Base-by-base conservation (phyloP, 352 stramenopile genomes). In the Pseudoperonospora humuli region DNA sequence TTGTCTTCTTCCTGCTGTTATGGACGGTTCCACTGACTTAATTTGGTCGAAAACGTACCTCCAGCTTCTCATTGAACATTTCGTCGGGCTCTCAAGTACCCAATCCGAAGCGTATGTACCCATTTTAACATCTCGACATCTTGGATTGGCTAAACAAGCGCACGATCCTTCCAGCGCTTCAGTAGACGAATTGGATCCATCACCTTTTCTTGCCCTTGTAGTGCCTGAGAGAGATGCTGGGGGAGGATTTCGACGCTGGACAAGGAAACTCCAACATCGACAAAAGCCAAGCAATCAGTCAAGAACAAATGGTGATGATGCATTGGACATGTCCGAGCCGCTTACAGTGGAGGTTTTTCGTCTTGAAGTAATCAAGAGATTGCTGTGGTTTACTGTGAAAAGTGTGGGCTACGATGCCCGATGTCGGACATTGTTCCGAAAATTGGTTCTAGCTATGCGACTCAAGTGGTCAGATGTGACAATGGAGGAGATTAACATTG, bases 381-480 rank as follows among this genome's bases (percentile, higher is more conserved):
- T 87, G 20, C 55, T 95, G 20, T 88, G 79, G 83, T 86, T 88
- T 42, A 86, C 67, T 1, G 68, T 90, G 10, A 82, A 88, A 26
- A 61, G 66, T 13, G 67, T 84, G 13, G 80, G 80, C 3, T 93
- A 93, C 44, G 80, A 93, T 52, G 75, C 80, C 1, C 57, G 80
- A 26, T 63, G 67, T 5, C 62, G 80, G 0, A 74, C 75, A 5
- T 39, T 93, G 21, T 35, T 90, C 26, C 60, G 77, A 5, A 34
- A 54, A n/a, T 33, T 87, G 8, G 60, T 67, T 7, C 34, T 64
- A 3, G 63, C 63, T 3, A 70, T 90, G 61, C 44, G 64, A 17
- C 44, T 93, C 2, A 29, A 68, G 2, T 93, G 80, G 80, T 37
- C 23, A 0, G 56, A 64, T n/a, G 68, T 93, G 24, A 88, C 68